Evolutionary conservation across 2,329 filamentous ascomycete genomes (phyloP).

Genomic region (Gaeumannomyces sp.): DNA sequence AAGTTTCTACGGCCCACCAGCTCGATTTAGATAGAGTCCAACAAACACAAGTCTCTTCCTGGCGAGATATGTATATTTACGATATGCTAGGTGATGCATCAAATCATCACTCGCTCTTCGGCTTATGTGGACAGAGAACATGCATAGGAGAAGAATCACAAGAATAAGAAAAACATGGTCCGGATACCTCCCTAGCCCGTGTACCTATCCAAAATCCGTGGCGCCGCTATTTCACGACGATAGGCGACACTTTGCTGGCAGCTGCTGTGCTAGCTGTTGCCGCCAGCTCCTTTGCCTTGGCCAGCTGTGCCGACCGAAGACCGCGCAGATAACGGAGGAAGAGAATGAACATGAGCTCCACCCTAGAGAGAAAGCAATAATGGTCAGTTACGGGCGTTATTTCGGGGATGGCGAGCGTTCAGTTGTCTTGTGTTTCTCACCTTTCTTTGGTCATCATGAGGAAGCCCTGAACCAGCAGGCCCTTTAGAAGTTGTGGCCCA

Average conservation of each 20-base stretch:
- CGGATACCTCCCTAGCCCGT: neutral
- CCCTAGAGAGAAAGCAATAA: constrained; percentile 39
- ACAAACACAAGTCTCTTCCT: neutral
- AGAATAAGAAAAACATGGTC: neutral
- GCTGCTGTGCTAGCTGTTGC: constrained; percentile 53
- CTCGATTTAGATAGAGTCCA: neutral
- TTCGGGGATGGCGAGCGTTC: constrained; percentile 12
- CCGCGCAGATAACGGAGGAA: constrained; percentile 76
- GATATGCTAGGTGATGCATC: neutral
- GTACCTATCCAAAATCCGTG: neutral
- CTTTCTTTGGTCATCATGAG: constrained; percentile 99
- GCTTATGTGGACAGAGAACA: neutral
- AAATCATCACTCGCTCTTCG: neutral
- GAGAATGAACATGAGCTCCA: constrained; percentile 82
- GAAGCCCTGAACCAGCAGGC: constrained; percentile 86
- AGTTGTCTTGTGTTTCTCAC: constrained; percentile 38
- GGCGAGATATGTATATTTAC: neutral
- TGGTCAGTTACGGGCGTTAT: neutral
- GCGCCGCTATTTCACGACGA: constrained; percentile 20
- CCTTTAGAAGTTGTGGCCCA: constrained; percentile 87
- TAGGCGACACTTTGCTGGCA: constrained; percentile 37
- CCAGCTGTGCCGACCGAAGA: constrained; percentile 62
- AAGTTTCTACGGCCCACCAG: no score
- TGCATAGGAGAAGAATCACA: neutral
- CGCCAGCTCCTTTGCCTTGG: constrained; percentile 58